Base-by-base conservation (phyloP, 2,329 filamentous ascomycete species). In the Cladophialophora bantiana region DNA sequence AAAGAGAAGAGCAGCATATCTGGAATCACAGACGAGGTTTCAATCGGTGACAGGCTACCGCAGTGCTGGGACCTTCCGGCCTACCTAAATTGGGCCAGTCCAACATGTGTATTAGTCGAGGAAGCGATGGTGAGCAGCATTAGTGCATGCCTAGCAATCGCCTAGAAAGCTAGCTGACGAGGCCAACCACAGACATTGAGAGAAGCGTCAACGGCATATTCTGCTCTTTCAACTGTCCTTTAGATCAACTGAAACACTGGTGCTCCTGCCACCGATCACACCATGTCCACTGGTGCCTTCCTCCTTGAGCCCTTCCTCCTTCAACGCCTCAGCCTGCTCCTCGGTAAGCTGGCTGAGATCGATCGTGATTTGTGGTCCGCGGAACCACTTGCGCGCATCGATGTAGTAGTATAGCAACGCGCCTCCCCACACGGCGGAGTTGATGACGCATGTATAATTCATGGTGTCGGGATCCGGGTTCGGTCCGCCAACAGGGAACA, bases 401-500 rank as follows among this genome's bases (percentile, higher is more conserved):
- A 86, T 69, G 68, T 80, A 80, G 73, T 88, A 89, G 74, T 89
- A 89, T 0, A 79, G 58, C 70, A 87, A 74, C 0, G 83, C 81
- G 1, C 85, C 85, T 13, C 83, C 77, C 87, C 87, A 89, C 1
- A 89, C 83, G 3, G 83, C 82, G 38, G 80, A 80, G 68, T 88
- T 88, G 66, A 89, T 85, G 0, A 88, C 86, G 2, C 88, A 81
- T 0, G 86, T 88, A 73, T 89, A 89, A 71, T 89, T 89, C 87
- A 89, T 89, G 15, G 76, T 76, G 77, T 70, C 73, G 78, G 80
- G 74, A 7, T 78, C 80, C 0, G 86, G 86, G 70, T 83, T 77
- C 34, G 86, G 85, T 0, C 86, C 86, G 3, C 78, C 79, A 12
- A 77, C 79, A 0, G 87, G 87, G 73, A 89, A 87, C 86, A 89